Evolutionary conservation across 2,329 filamentous ascomycete species (phyloP), one percentile per base, ranked within the genome.

Genomic region (Trichoderma sp.): DNA sequence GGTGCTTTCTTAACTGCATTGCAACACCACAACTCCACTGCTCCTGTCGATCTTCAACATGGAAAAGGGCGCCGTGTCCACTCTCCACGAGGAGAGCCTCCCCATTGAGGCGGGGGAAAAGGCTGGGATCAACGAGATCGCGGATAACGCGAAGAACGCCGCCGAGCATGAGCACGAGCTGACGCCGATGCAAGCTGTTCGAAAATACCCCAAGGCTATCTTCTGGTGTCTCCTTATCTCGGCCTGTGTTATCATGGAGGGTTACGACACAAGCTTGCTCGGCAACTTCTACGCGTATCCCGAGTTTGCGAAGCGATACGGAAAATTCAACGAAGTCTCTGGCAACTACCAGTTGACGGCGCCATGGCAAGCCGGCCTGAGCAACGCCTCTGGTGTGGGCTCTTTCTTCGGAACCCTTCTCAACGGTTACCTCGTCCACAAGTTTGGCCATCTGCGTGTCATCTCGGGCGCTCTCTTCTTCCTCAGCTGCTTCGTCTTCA

Each of bases 351-450:
- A 89, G 76, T 81, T 90, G 31, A 82, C 85, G 0, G 85, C 86
- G 0, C 78, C 84, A 1, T 90, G 89, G 89, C 87, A 89, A 78
- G 84, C 87, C 3, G 87, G 84, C 0, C 80, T 90, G 1, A 81
- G 82, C 29, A 87, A 87, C 33, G 87, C 83, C 1, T 82, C 85
- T 0, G 80, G 83, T 14, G 84, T 87, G 6, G 88, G 88, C 7
- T 83, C 85, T 18, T 87, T 90, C 31, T 73, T 89, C 3, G 89
- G 88, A 1, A 83, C 87, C 6, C 86, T 16, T 83, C 88, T 41
- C 81, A 83, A 3, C 85, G 87, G 87, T 0, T 86, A 87, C 63
- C 82, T 84, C 27, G 81, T 82, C 76, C 86, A 85, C 0, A 83
- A 89, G 76, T 81, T 89, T 12, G 83, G 79, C 1, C 82, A 85